Percentiles rank a stretch among this genome's conserved stretches.
Evolutionary conservation across 1,284 basidiomycete species (phyloP).

Genomic region (Leccinum subrobustum): DNA sequence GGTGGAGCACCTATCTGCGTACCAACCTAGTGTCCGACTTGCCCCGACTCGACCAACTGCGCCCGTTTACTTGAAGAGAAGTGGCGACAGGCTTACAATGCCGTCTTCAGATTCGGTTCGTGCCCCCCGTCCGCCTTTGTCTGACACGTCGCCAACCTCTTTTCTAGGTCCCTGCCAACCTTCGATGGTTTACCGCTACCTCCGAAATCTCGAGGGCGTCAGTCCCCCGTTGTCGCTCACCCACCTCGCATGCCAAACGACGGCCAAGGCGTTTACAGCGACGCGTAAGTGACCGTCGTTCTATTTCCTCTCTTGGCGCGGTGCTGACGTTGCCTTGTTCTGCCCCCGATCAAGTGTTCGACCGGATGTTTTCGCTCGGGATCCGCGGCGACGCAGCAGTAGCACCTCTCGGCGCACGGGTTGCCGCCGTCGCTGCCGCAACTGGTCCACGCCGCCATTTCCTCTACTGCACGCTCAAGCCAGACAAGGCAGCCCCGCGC

Average conservation of each 20-base stretch:
- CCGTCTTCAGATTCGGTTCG: slow-evolving; percentile 83
- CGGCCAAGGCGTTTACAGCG: slow-evolving; percentile 82
- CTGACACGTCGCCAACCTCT: slow-evolving; percentile 8
- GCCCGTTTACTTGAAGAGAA: slow-evolving; percentile 91
- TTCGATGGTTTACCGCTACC: slow-evolving; percentile 86
- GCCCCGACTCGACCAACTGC: slow-evolving; percentile 78
- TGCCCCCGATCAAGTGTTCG: slow-evolving; percentile 67
- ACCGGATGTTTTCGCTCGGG: slow-evolving; percentile 87
- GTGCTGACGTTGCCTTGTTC: not conserved
- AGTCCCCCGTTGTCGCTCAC: slow-evolving; percentile 78
- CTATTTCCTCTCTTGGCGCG: not conserved
- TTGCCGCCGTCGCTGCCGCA: slow-evolving; percentile 58
- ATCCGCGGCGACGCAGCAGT: slow-evolving; percentile 67
- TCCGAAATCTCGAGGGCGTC: slow-evolving; percentile 78
- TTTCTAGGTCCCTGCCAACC: slow-evolving; percentile 75
- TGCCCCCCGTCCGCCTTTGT: not conserved
- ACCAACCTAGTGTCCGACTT: slow-evolving; percentile 65
- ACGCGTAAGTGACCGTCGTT: slow-evolving; percentile 52
- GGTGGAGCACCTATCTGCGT: not conserved
- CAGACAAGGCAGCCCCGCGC: slow-evolving; percentile 43
- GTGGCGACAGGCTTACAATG: slow-evolving; percentile 85
- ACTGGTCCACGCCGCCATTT: slow-evolving; percentile 77
- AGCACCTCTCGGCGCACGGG: slow-evolving; percentile 58
- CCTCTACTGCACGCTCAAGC: slow-evolving; percentile 71
- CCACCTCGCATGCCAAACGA: slow-evolving; percentile 83